Evolutionary conservation across 1,284 basidiomycete species (phyloP), one percentile per base, ranked within the genome.

Genomic region (Inonotus obliquus): DNA sequence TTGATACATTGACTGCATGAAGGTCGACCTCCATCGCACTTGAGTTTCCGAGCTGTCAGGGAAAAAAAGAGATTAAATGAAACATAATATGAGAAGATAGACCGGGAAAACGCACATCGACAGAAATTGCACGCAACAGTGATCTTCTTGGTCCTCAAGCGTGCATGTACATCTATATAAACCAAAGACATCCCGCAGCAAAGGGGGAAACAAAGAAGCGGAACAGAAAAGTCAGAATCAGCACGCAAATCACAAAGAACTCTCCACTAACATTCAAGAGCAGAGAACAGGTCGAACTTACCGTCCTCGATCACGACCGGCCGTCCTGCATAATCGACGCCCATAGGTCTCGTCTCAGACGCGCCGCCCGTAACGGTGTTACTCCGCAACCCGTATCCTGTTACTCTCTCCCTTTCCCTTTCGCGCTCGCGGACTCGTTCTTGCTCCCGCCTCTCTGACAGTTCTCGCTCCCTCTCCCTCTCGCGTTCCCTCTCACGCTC

Each of bases 1-100:
- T 92, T 91, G 65, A 83, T 75, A 69, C 89, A 92, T 71, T 92
- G 89, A 52, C 82, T 77, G 69, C 89, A 92, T 14, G 88, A 87
- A 13, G 89, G 89, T 54, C 87, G 82, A 38, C 86, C 87, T 56
- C 89, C 89, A 68, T 92, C 89, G 71, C 89, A 92, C 76, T 92
- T 92, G 45, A 92, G 79, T 75, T 92, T 92, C 62, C 89, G 83
- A 49, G 89, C 89, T 91, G 69, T 61, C 63, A 64, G 66, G 62
- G 66, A 68, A 66, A 59, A 65, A 32, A 62, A 64, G 65, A 63
- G 13, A 63, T 59, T 52, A 35, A 23, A 47, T 13, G 3, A 39
- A 19, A n/a, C 32, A 62, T 35, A 13, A 51, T 2, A 44, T 41
- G 59, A 54, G 27, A 32, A 63, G 47, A 54, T 55, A 54, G 63